Base-by-base conservation (phyloP, 495 filamentous ascomycete genomes). In the Aspergillus egyptiacus region DNA sequence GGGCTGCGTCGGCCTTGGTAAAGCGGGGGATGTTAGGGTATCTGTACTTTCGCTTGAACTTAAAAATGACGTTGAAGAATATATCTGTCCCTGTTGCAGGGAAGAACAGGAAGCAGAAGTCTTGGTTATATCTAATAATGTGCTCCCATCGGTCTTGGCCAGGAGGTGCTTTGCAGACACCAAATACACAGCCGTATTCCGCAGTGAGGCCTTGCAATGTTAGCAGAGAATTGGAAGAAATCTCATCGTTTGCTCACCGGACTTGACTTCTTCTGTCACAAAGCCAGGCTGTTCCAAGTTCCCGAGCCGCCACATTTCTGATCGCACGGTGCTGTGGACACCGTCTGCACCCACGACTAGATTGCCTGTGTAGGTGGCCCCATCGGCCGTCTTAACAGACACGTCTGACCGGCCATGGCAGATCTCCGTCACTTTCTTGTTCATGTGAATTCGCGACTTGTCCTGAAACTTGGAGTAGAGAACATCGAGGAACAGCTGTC, bases 341-440 rank as follows among this genome's bases (percentile, higher is more conserved):
- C 39, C 39, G 19, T 42, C 39, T 2, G 39, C 39, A 1, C 73
- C 75, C 3, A 73, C 56, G 3, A 78, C 51, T 11, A 75, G 17
- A 34, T 72, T 61, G 0, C 73, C 75, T 6, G 50, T 41, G 33
- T 63, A 69, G 0, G 51, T 28, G 2, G 54, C 58, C 3, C 75
- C 73, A 54, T 56, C 58, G 1, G 43, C 44, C 6, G 13, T 15
- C 13, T 3, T 5, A 3, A 40, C 37, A 17, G 32, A 35, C 3
- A 17, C 32, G 15, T 15, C 32, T 5, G 11, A 6, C 3, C n/a
- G n/a, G 18, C 18, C 5, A 17, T 17, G 3, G 30, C 32, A 8
- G 3, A 40, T 7, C 11, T 15, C 37, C 1, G 20, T 40, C 20
- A 40, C 37, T n/a, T 24, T 24, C 20, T 40, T 40, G 13, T 25